Percentiles rank a stretch among this genome's conserved stretches.
These are phyloP conservation scores for Paramecium octaurelia DNA, from an alignment of 73 alveolate genomes.

Conservation along the genomic window DNA sequence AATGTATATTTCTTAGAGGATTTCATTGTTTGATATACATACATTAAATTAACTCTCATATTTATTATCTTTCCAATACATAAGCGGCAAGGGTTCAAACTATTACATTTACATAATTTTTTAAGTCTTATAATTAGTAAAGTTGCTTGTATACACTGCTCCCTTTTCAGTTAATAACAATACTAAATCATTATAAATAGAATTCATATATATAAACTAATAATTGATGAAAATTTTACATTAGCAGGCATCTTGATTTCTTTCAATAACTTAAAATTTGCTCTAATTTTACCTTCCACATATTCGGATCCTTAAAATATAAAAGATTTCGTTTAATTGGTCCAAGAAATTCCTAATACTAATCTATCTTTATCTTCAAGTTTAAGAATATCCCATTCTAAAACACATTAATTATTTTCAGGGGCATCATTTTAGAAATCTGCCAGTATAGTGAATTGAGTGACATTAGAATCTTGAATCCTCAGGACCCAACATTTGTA, in stretches of 20 bases:
- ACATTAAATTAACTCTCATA: slow-evolving; percentile 19
- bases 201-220: slow-evolving; percentile 24
- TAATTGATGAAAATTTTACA: neutral
- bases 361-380: neutral
- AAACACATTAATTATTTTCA: slow-evolving; percentile 1
- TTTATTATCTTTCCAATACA: slow-evolving; percentile 51
- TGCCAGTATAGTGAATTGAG: neutral
- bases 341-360: slow-evolving; percentile 12
- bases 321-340: neutral
- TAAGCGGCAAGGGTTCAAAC: neutral
- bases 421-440: slow-evolving; percentile 3
- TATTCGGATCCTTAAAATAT: neutral
- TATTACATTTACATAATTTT: neutral
- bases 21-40: neutral
- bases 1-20: neutral
- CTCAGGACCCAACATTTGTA: slow-evolving; percentile 24
- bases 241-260: neutral
- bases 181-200: neutral
- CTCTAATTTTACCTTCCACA: slow-evolving; percentile 11
- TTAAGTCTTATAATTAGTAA: neutral
- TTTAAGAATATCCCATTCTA: neutral
- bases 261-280: neutral
- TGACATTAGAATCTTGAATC: neutral
- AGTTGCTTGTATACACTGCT: neutral
- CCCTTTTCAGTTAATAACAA: slow-evolving; percentile 17